Base-by-base conservation (phyloP, 257 asterid species). In the Gynochthodes officinalis region DNA sequence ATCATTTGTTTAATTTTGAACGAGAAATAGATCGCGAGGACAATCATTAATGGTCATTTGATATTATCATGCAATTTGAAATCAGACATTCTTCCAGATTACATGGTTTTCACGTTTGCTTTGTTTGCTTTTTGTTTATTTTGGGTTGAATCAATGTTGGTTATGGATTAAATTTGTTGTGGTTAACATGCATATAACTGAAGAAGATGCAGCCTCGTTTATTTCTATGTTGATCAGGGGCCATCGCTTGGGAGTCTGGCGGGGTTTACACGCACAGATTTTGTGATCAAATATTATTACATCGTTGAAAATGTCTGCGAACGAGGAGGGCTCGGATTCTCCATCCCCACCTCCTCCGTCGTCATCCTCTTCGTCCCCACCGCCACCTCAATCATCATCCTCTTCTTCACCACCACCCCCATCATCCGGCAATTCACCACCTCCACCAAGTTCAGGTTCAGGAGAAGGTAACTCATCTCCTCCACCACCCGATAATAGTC, bases 211-310 rank as follows among this genome's bases (percentile, higher is more conserved):
- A 37, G 27, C 12, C 49, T 62, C 44, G 40, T 37, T 37, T 42
- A 0, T 43, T 40, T 50, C n/a, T 27, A 53, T 54, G 19, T 70
- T 40, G 46, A 61, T 52, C 81, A 85, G 84, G 89, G 81, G 73
- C 63, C 71, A 62, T 64, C 64, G 8, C 77, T 66, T 79, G 75
- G 90, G 93, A 88, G 95, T 81, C 65, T 74, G 93, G 88, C 83
- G 76, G 89, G 88, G 93, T 70, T 23, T 35, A 11, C 19, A 39
- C 16, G 13, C 46, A 67, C 70, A 13, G 23, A 46, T 11, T 46
- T 57, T 58, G 55, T 40, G 48, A 69, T 37, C 55, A 58, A 52
- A 64, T 16, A 44, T 25, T 50, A 37, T 48, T 39, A 44, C 21
- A 44, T 43, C 52, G 27, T 60, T 0, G 28, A 79, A 70, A 55